Percentiles rank a stretch among this genome's conserved stretches.
phyloP scores from a whole-genome alignment of 2,329 filamentous ascomycete genomes.

The Hymenotorrendiella dingleyae region DNA sequence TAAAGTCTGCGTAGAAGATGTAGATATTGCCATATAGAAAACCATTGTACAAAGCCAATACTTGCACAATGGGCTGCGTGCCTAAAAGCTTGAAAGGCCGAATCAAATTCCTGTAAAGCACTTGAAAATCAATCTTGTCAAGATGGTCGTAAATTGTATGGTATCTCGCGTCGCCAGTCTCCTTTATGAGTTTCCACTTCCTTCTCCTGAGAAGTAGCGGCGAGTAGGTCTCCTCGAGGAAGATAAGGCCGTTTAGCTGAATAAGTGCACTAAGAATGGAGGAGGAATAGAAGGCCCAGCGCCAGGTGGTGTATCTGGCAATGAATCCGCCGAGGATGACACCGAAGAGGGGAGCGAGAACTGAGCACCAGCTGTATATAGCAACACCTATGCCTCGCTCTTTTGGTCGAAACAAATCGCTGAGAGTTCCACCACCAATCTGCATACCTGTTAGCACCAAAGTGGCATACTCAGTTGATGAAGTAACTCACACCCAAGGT shows the following conservation, averaged over 20 bases:
- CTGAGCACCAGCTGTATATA: constrained; percentile 37
- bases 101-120: neutral
- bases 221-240: constrained; percentile 54
- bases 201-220: constrained; percentile 48
- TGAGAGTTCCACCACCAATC: constrained; percentile 51
- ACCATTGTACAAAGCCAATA: constrained; percentile 44
- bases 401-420: constrained; percentile 54
- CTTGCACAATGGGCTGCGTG: constrained; percentile 45
- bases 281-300: constrained; percentile 5
- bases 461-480: no score
- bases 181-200: constrained; percentile 42
- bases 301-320: constrained; percentile 30
- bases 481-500: constrained; percentile 52
- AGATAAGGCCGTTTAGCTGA: constrained; percentile 39
- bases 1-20: constrained; percentile 51
- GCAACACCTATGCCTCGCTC: constrained; percentile 53
- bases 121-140: no score
- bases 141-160: no score
- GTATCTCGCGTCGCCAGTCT: no score
- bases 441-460: no score
- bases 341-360: constrained; percentile 38
- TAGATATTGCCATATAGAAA: constrained; percentile 46
- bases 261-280: constrained; percentile 48
- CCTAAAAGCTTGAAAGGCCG: constrained; percentile 42
- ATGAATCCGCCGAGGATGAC: constrained; percentile 39